Base-by-base conservation (phyloP, 306 rosid genomes). In the Dicorynia guianensis region DNA sequence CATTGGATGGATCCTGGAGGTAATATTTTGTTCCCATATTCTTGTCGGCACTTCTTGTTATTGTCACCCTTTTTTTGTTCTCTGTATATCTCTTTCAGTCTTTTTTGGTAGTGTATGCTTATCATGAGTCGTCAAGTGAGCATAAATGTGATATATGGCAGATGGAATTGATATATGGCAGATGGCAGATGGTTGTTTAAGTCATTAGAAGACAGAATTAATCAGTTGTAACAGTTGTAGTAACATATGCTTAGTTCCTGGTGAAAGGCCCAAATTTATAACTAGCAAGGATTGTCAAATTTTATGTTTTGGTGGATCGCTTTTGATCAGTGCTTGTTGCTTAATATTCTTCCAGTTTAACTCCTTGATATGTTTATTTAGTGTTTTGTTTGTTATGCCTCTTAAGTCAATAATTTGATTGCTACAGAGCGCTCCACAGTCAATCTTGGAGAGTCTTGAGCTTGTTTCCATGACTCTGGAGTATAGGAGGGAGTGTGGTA, bases 1-100 rank as follows among this genome's bases (percentile, higher is more conserved):
- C 85, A 76, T 95, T 83, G 97, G 97, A 76, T 95, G 99, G 99
- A 79, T 95, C 84, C 93, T 95, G 15, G 99, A 95, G 98, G 98
- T 95, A 83, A 46, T 71, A 42, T 66, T 60, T 42, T 63, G 55
- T 65, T 58, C 79, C 6, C 17, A 18, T 53, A 62, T 49, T 83
- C 6, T 2, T 59, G 20, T 52, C 11, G 48, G 10, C 10, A 54
- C 38, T 5, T 4, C 4, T 55, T 59, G 65, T 36, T 44, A 46
- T 38, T 55, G 63, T 57, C 46, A 61, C 12, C 46, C 34, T 13
- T 20, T 38, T 20, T 35, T 17, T 13, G 3, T 19, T 17, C 39
- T 39, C 9, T 34, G 65, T 35, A 14, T 30, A n/a, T n/a, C n/a
- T 66, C 11, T 13, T 33, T 12, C 2, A 12, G 12, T 63, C 44